A percentile compares a stretch with the other conserved stretches of the same genome.
Evolutionary conservation across 805 yeast genomes (phyloP).

Genomic region (Suhomyces faveliae): DNA sequence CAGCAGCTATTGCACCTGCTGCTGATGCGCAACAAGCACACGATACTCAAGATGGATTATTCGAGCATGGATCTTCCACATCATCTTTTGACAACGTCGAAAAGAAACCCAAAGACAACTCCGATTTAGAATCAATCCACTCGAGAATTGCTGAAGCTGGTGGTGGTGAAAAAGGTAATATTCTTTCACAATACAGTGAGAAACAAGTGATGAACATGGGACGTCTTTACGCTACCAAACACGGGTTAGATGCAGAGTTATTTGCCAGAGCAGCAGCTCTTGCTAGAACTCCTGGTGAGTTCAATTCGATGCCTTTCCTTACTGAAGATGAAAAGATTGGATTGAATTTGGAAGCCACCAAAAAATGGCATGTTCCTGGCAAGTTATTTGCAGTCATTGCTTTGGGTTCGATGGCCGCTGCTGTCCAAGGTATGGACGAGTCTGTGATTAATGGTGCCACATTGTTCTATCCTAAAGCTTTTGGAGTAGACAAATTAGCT

Average conservation of each 20-base stretch:
- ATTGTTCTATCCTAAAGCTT: slow-evolving; percentile 52
- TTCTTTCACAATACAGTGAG: slow-evolving; percentile 56
- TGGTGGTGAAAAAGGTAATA: slow-evolving; percentile 37
- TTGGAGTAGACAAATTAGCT: slow-evolving; percentile 45
- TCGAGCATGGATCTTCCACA: slow-evolving; percentile 13
- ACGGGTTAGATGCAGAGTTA: slow-evolving; percentile 55
- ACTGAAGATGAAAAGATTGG: slow-evolving; percentile 45
- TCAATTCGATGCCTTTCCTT: slow-evolving; percentile 54
- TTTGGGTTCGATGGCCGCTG: slow-evolving; percentile 65
- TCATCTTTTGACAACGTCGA: slow-evolving; percentile 10
- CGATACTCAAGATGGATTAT: slow-evolving; percentile 12
- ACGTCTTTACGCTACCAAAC: slow-evolving; percentile 57
- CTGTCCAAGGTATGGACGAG: slow-evolving; percentile 77
- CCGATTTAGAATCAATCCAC: slow-evolving; percentile 7
- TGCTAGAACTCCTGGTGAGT: slow-evolving; percentile 57
- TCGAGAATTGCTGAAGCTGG: slow-evolving; percentile 7
- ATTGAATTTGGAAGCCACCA: slow-evolving; percentile 47
- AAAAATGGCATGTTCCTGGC: slow-evolving; percentile 43
- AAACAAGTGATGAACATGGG: slow-evolving; percentile 71
- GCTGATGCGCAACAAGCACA: background rate
- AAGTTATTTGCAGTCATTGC: slow-evolving; percentile 54
- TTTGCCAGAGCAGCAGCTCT: slow-evolving; percentile 61
- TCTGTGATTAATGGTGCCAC: slow-evolving; percentile 69
- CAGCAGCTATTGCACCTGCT: background rate
- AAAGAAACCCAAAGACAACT: slow-evolving; percentile 10